phyloP scores from a whole-genome alignment of 2,329 filamentous ascomycete species.

The Claviceps arundinis region DNA sequence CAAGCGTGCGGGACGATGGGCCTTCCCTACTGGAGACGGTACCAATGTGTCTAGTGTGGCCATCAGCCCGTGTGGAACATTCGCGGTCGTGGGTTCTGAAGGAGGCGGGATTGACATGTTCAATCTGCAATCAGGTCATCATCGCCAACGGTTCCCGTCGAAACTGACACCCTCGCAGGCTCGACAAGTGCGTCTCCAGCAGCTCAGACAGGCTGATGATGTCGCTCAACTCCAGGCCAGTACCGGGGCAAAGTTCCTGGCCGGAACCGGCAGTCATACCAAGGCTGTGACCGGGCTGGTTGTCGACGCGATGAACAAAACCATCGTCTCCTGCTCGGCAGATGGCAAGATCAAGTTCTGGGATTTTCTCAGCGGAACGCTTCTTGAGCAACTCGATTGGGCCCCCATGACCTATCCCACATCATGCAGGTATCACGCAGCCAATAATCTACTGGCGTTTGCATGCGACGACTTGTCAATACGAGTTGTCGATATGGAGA shows the following conservation, averaged over 20 bases:
- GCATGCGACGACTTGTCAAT: constrained; percentile 82
- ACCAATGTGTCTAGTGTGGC: constrained; percentile 76
- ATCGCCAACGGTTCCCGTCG: constrained; percentile 78
- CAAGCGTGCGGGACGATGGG: constrained; percentile 86
- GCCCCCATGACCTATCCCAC: constrained; percentile 60
- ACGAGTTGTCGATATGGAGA: constrained; percentile 80
- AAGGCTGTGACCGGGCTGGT: constrained; percentile 74
- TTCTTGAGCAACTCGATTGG: constrained; percentile 76
- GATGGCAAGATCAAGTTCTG: constrained; percentile 97
- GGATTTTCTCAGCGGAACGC: constrained; percentile 76
- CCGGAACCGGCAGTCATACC: constrained; percentile 59
- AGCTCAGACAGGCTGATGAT: constrained; percentile 44
- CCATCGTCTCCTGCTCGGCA: constrained; percentile 70
- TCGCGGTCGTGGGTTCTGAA: constrained; percentile 77
- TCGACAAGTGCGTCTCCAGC: constrained; percentile 57
- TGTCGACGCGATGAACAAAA: constrained; percentile 80
- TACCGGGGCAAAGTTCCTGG: constrained; percentile 27
- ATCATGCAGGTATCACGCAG: constrained; percentile 65
- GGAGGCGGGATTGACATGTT: constrained; percentile 84
- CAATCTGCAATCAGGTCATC: constrained; percentile 86
- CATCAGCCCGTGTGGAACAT: constrained; percentile 84
- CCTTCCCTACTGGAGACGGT: constrained; percentile 73
- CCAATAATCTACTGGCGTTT: constrained; percentile 76
- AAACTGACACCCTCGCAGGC: constrained; percentile 65
- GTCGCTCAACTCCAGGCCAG: constrained; percentile 41